A percentile compares a stretch with the other conserved stretches of the same genome.
These are phyloP conservation scores for Pichia cactophila DNA, from an alignment of 1,139 yeast species.

Conservation along the genomic window DNA sequence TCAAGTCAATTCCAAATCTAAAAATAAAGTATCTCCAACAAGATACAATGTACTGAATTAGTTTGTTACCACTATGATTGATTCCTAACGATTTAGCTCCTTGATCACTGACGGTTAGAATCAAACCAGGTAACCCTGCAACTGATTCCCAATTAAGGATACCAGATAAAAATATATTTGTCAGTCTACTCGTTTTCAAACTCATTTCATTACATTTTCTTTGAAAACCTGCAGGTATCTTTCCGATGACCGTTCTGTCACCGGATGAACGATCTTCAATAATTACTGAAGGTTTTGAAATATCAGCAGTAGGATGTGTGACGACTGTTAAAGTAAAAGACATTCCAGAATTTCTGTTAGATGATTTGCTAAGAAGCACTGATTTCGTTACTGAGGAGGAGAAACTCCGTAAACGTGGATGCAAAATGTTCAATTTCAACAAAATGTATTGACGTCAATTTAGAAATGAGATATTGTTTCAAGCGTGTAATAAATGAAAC, in stretches of 20 bases:
- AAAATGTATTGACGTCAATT: neutral
- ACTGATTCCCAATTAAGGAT: slow-evolving; percentile 61
- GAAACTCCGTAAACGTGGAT: neutral
- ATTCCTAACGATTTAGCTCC: slow-evolving; percentile 47
- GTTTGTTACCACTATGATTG: slow-evolving; percentile 35
- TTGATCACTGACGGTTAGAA: slow-evolving; percentile 78
- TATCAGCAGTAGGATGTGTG: slow-evolving; percentile 29
- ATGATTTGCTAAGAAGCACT: neutral
- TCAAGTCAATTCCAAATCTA: slow-evolving; percentile 61
- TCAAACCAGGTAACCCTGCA: slow-evolving; percentile 87
- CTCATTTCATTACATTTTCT: slow-evolving; percentile 53
- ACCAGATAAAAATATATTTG: slow-evolving; percentile 72
- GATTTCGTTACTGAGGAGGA: neutral
- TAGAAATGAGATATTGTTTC: neutral
- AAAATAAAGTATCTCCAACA: slow-evolving; percentile 90
- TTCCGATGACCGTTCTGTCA: slow-evolving; percentile 66
- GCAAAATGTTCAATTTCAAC: neutral
- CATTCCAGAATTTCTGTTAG: slow-evolving; percentile 18
- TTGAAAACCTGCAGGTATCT: slow-evolving; percentile 81
- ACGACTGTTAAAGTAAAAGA: slow-evolving; percentile 23
- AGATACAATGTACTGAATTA: slow-evolving; percentile 50
- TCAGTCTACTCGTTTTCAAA: slow-evolving; percentile 46
- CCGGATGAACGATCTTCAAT: slow-evolving; percentile 37
- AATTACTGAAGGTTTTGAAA: slow-evolving; percentile 24
- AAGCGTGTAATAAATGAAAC: neutral